Conservation (phyloP, 305 asterid genomes). For the Striga hermonthica region DNA sequence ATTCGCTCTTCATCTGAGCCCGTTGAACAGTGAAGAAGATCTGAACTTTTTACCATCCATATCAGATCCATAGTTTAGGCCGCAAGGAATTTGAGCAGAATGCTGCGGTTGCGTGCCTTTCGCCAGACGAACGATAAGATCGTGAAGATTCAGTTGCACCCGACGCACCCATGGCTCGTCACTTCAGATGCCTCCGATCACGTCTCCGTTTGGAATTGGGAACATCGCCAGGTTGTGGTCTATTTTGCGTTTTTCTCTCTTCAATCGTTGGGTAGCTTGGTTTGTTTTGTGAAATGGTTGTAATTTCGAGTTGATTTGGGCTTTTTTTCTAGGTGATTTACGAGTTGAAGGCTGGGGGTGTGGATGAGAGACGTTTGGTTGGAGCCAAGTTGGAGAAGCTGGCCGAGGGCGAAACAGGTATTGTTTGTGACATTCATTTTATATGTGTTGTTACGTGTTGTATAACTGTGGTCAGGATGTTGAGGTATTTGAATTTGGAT, state of each 20-base stretch:
- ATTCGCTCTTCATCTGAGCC: no score
- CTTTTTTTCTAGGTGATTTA: slow-evolving; percentile 61
- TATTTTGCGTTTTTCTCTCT: neutral
- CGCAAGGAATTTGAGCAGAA: slow-evolving; percentile 11
- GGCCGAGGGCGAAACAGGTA: slow-evolving; percentile 75
- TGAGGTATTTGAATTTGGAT: neutral
- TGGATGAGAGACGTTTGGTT: slow-evolving; percentile 95
- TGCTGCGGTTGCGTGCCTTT: slow-evolving; percentile 87
- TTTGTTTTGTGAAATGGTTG: slow-evolving; percentile 4
- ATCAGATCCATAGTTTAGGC: no score
- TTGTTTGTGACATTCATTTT: slow-evolving; percentile 15
- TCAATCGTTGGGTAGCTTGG: neutral
- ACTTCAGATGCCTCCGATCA: slow-evolving; percentile 98
- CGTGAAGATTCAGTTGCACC: slow-evolving; percentile 97
- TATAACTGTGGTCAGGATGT: slow-evolving; percentile 5
- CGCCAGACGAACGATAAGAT: slow-evolving; percentile 96
- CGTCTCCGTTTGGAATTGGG: slow-evolving; percentile 99
- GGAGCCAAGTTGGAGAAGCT: slow-evolving; percentile 97
- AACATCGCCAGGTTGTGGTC: slow-evolving; percentile 77
- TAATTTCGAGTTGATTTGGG: slow-evolving; percentile 14
- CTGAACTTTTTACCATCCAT: no score
- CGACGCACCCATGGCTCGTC: slow-evolving; percentile 98
- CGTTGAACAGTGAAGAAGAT: no score
- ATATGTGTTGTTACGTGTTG: slow-evolving; percentile 6
- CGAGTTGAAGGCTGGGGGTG: slow-evolving; percentile 98